phyloP scores from a whole-genome alignment of 495 filamentous ascomycete species.

The Daldinia caldariorum region DNA sequence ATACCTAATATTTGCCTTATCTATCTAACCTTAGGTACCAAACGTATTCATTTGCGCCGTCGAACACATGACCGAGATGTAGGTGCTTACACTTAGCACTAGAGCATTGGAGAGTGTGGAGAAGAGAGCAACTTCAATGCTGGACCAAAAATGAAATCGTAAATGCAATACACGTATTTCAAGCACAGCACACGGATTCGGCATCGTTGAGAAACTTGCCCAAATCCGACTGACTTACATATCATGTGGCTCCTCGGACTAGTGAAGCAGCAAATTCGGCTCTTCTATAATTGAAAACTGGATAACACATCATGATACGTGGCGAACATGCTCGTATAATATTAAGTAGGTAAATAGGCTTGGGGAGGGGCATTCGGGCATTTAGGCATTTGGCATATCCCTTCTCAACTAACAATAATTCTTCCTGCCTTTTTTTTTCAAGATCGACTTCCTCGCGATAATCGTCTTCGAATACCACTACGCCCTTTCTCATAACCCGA shows the following conservation, averaged over 20 bases:
- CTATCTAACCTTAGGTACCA: too few relatives aligned
- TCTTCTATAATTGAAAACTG: conserved; percentile 6
- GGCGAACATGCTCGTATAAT: neutral
- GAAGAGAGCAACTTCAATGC: neutral
- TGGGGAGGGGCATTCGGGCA: neutral
- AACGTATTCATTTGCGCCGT: neutral
- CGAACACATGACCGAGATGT: neutral
- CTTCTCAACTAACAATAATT: neutral
- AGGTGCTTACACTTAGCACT: neutral
- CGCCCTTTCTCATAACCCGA: conserved; percentile 51
- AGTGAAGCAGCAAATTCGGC: conserved; percentile 1
- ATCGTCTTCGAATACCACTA: conserved; percentile 38
- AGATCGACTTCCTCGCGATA: conserved; percentile 34
- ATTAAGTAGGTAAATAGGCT: conserved; percentile 11
- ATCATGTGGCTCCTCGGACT: conserved; percentile 2
- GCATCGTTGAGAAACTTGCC: neutral
- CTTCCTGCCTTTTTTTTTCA: conserved; percentile 2
- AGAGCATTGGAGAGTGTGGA: conserved; percentile 2
- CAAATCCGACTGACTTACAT: neutral
- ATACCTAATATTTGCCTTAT: too few relatives aligned
- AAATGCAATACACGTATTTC: neutral
- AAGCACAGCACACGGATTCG: neutral
- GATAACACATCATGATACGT: conserved; percentile 4
- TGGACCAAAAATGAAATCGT: too few relatives aligned
- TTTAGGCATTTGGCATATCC: neutral